Percentiles rank a stretch among this genome's conserved stretches.
phyloP scores from a whole-genome alignment of 2,329 filamentous ascomycete species.

The Tricladium varicosporioides region DNA sequence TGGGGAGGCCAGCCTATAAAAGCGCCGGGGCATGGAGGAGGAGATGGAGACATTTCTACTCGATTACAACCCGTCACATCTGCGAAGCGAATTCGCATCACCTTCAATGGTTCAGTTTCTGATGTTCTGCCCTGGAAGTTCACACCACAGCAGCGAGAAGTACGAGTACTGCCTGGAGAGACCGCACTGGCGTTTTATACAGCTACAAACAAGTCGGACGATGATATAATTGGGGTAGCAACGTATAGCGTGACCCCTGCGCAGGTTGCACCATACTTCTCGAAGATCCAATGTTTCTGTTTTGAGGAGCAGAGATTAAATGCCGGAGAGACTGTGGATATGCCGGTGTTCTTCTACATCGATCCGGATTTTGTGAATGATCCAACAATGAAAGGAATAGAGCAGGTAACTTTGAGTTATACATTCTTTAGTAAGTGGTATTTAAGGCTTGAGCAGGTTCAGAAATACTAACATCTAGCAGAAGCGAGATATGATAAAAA shows the following conservation, averaged over 20 bases:
- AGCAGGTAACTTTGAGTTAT: conserved; percentile 94
- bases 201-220: conserved; percentile 83
- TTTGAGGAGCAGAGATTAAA: conserved; percentile 96
- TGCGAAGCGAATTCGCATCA: conserved; percentile 56
- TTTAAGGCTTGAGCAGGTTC: not conserved
- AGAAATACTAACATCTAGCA: conserved; percentile 42
- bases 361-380: conserved; percentile 94
- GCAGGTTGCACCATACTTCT: conserved; percentile 96
- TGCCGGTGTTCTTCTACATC: conserved; percentile 99
- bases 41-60: conserved; percentile 63
- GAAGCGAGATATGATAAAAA: conserved; percentile 84
- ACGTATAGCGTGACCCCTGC: conserved; percentile 96
- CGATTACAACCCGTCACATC: conserved; percentile 61
- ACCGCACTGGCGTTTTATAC: conserved; percentile 97
- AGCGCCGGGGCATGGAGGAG: conserved; percentile 64
- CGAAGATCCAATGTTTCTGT: conserved; percentile 99
- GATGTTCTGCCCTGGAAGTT: conserved; percentile 98
- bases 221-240: conserved; percentile 96
- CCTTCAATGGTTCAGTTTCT: conserved; percentile 93
- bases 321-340: conserved; percentile 95
- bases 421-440: conserved; percentile 91
- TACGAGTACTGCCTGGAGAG: conserved; percentile 91
- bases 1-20: conserved; percentile 93
- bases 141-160: conserved; percentile 92
- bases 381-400: conserved; percentile 86